Evolutionary conservation across 768 basidiomycete genomes (phyloP).

Genomic region (Lanmaoa pseudosensibilis): DNA sequence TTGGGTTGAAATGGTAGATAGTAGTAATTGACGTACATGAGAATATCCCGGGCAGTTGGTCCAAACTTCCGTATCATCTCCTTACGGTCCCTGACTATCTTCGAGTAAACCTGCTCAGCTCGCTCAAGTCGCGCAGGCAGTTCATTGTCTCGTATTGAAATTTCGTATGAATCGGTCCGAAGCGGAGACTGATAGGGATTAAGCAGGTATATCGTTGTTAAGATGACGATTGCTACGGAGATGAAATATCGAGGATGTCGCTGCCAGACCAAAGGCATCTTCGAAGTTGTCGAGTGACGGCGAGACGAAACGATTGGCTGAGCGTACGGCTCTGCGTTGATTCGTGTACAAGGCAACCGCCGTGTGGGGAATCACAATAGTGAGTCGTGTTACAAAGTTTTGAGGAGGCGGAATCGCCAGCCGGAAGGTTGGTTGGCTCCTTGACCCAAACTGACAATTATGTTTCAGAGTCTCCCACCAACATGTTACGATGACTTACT

Average conservation of each 20-base stretch:
- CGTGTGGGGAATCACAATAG: constrained; percentile 16
- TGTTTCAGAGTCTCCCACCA: neutral
- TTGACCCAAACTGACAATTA: neutral
- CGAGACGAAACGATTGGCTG: constrained; percentile 4
- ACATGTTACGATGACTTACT: constrained; percentile 15
- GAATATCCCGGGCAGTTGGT: constrained; percentile 47
- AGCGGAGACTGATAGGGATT: constrained; percentile 34
- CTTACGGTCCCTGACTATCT: constrained; percentile 41
- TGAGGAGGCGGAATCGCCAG: neutral
- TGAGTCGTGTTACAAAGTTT: constrained; percentile 12
- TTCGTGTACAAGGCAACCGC: constrained; percentile 5
- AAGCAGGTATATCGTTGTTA: constrained; percentile 50
- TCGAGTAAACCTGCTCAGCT: constrained; percentile 48
- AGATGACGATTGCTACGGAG: constrained; percentile 41
- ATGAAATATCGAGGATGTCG: constrained; percentile 57
- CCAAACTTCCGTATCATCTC: constrained; percentile 56
- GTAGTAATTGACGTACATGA: constrained; percentile 30
- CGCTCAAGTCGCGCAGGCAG: constrained; percentile 43
- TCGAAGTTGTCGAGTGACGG: constrained; percentile 2
- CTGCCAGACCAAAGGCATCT: constrained; percentile 35
- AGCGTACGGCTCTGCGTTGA: constrained; percentile 6
- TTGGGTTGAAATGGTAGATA: constrained; percentile 4
- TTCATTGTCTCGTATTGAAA: constrained; percentile 32
- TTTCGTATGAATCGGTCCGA: constrained; percentile 22
- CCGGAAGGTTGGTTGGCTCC: constrained; percentile 1